A percentile compares a stretch with the other conserved stretches of the same genome.
Evolutionary conservation across 495 filamentous ascomycete species (phyloP).

Genomic region (Podospora sp.): DNA sequence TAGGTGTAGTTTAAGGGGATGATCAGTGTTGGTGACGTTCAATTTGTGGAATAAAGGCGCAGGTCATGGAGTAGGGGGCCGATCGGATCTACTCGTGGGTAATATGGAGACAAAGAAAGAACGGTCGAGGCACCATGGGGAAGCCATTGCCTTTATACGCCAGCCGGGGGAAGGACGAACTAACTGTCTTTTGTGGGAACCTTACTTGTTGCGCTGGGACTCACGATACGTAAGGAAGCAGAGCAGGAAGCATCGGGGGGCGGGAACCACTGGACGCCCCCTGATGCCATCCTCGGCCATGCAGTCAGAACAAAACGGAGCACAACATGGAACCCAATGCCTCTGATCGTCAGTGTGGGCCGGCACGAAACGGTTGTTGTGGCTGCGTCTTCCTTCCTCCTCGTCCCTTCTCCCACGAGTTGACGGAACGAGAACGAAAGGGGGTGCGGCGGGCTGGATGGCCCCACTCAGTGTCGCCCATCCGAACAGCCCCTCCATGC

Average conservation of each 20-base stretch:
- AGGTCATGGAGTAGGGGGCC: neutral
- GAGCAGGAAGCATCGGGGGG: neutral
- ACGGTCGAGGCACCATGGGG: constrained; percentile 18
- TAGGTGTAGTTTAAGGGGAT: neutral
- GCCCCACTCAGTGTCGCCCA: neutral
- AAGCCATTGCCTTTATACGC: constrained; percentile 28
- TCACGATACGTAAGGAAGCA: neutral
- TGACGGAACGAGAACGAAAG: neutral
- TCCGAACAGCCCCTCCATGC: neutral
- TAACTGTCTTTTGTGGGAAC: constrained; percentile 2
- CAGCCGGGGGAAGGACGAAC: constrained; percentile 9
- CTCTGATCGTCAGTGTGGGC: neutral
- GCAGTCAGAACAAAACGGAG: neutral
- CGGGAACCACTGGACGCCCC: neutral
- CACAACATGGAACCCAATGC: neutral
- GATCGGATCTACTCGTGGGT: constrained; percentile 8
- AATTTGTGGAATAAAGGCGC: neutral
- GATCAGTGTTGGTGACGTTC: neutral
- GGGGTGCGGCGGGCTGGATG: neutral
- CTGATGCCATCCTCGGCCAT: neutral
- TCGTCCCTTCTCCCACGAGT: neutral
- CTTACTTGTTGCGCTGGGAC: neutral
- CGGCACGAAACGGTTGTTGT: neutral
- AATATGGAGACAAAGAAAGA: constrained; percentile 25
- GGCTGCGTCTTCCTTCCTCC: neutral